Evolutionary conservation across 805 yeast genomes (phyloP).

Genomic region (Yamadazyma tumulicola): DNA sequence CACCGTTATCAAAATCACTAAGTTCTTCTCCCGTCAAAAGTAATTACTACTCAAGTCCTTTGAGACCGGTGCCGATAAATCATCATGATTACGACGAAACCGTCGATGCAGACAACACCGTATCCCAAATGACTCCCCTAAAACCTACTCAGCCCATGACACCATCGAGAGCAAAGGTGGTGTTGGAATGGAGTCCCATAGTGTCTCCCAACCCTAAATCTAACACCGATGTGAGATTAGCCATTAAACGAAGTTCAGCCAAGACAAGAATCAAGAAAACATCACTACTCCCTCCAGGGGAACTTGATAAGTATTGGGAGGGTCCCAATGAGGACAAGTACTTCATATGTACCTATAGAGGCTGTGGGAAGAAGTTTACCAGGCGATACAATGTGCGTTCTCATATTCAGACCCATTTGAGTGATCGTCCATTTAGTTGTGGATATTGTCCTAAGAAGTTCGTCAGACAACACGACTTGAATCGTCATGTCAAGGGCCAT

Average conservation of each 20-base stretch:
- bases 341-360: conserved; percentile 70
- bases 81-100: conserved; percentile 24
- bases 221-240: conserved; percentile 22
- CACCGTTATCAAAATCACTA: conserved; percentile 21
- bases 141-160: conserved; percentile 31
- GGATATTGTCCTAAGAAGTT: conserved; percentile 74
- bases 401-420: conserved; percentile 93
- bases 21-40: conserved; percentile 32
- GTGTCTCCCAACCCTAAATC: conserved; percentile 34
- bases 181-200: conserved; percentile 43
- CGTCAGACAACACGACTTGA: conserved; percentile 92
- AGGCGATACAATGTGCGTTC: conserved; percentile 90
- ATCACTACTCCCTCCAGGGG: conserved; percentile 83
- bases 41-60: conserved; percentile 15
- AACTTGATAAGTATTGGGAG: conserved; percentile 74
- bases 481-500: conserved; percentile 87
- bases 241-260: conserved; percentile 46
- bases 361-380: conserved; percentile 80
- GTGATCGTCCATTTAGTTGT: conserved; percentile 91
- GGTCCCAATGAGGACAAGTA: conserved; percentile 74
- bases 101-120: conserved; percentile 38
- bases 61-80: conserved; percentile 16
- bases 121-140: conserved; percentile 37
- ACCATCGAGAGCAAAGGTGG: conserved; percentile 29
- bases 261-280: conserved; percentile 49